Evolutionary conservation across 352 stramenopile genomes (phyloP).

Genomic region (Phytophthora hibernalis): DNA sequence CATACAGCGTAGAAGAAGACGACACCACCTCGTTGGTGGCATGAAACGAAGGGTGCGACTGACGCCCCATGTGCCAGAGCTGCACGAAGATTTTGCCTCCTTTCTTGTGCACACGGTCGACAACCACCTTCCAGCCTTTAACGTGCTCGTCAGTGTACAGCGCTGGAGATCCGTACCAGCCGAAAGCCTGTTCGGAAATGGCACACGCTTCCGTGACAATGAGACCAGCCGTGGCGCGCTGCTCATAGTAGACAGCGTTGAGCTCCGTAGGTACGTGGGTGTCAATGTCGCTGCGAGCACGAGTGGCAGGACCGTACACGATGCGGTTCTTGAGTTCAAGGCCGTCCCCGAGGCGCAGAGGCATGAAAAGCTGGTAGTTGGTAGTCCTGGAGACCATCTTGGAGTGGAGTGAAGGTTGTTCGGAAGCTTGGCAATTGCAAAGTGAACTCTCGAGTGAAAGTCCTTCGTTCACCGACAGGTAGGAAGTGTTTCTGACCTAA

Average conservation of each 20-base stretch:
- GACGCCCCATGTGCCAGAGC: conserved; percentile 26
- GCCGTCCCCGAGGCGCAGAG: conserved; percentile 12
- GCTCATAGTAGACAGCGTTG: conserved; percentile 26
- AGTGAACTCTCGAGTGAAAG: neutral
- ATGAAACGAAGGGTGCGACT: conserved; percentile 22
- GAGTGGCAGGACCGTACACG: conserved; percentile 12
- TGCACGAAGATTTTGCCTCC: conserved; percentile 26
- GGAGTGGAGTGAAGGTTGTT: neutral
- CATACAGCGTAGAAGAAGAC: conserved; percentile 12
- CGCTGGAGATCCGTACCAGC: conserved; percentile 10
- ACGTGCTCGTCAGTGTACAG: conserved; percentile 20
- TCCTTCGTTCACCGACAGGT: neutral
- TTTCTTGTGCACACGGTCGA: conserved; percentile 16
- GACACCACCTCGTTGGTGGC: conserved; percentile 14
- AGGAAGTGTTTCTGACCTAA: neutral
- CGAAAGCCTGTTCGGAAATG: conserved; percentile 23
- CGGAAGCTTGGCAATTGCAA: conserved; percentile 14
- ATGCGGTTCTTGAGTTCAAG: conserved; percentile 10
- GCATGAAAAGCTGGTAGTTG: conserved; percentile 27
- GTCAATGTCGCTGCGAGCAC: conserved; percentile 11
- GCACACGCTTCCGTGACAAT: conserved; percentile 23
- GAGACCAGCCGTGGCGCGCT: conserved; percentile 16
- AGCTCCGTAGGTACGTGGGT: conserved; percentile 13
- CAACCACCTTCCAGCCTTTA: conserved; percentile 19
- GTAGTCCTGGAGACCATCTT: conserved; percentile 10